A percentile compares a stretch with the other conserved stretches of the same genome.
Conservation (phyloP, 2,329 filamentous ascomycete species). For the Chrysoporthe cubensis region DNA sequence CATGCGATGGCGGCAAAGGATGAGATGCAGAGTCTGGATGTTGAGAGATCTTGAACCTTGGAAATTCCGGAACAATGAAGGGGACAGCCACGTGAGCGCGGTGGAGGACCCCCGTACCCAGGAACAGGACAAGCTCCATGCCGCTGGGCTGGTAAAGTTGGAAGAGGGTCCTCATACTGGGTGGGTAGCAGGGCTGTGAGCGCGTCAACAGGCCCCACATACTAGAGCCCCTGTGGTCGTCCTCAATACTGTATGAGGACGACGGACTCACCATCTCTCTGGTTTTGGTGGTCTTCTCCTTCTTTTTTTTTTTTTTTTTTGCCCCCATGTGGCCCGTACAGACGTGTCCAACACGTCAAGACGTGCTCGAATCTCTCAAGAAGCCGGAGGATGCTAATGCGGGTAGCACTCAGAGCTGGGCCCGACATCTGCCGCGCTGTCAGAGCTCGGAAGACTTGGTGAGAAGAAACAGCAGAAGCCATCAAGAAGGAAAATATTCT, state of each 20-base stretch:
- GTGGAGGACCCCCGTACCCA: conserved; percentile 13
- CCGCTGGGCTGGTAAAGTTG: conserved; percentile 17
- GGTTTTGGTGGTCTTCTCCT: no score
- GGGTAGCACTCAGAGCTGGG: no score
- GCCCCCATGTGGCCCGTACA: no score
- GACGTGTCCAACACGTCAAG: no score
- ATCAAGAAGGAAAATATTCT: no score
- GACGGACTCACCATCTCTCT: no score
- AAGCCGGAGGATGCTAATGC: no score
- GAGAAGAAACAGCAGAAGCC: no score
- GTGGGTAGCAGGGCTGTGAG: conserved; percentile 1
- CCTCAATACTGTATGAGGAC: not conserved
- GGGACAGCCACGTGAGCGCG: conserved; percentile 18
- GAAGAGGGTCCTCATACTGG: conserved; percentile 17
- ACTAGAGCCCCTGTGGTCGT: not conserved
- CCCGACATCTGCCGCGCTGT: no score
- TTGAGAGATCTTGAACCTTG: not conserved
- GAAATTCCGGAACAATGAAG: conserved; percentile 1
- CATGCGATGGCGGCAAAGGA: not conserved
- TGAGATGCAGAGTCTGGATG: not conserved
- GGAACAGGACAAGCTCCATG: conserved; percentile 22
- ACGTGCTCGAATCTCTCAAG: no score
- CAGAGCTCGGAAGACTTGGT: no score
- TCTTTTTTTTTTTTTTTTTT: no score
- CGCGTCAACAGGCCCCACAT: not conserved